Evolutionary conservation across 2,329 filamentous ascomycete genomes (phyloP).

Genomic region (Lasiodiplodia sp.): DNA sequence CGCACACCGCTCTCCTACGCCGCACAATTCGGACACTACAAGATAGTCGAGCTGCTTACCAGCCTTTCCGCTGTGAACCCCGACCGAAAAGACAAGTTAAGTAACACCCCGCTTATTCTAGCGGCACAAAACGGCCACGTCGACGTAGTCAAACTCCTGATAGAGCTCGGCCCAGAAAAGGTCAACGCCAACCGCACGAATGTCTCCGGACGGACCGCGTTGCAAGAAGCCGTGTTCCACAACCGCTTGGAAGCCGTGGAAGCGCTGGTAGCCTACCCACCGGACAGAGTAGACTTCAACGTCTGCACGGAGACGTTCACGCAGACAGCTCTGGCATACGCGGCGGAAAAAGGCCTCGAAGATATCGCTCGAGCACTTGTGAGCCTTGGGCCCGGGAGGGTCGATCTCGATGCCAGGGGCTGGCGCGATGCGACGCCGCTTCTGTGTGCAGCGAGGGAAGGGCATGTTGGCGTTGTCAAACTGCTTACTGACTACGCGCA

Average conservation of each 20-base stretch:
- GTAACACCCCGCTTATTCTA: background rate
- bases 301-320: background rate
- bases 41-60: background rate
- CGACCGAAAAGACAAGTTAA: background rate
- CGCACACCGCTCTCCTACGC: background rate
- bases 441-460: background rate
- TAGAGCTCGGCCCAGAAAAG: background rate
- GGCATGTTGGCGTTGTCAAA: background rate
- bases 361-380: background rate
- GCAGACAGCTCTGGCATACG: background rate
- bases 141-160: background rate
- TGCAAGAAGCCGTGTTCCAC: background rate
- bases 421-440: background rate
- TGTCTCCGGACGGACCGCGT: background rate
- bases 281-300: background rate
- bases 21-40: background rate
- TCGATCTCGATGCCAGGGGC: background rate
- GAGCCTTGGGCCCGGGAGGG: background rate
- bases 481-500: background rate
- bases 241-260: background rate
- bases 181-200: background rate
- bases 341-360: background rate
- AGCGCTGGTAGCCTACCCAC: background rate
- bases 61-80: background rate
- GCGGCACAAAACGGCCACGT: background rate